phyloP scores from a whole-genome alignment of 2,329 filamentous ascomycete genomes.

The Metarhizium robertsii region DNA sequence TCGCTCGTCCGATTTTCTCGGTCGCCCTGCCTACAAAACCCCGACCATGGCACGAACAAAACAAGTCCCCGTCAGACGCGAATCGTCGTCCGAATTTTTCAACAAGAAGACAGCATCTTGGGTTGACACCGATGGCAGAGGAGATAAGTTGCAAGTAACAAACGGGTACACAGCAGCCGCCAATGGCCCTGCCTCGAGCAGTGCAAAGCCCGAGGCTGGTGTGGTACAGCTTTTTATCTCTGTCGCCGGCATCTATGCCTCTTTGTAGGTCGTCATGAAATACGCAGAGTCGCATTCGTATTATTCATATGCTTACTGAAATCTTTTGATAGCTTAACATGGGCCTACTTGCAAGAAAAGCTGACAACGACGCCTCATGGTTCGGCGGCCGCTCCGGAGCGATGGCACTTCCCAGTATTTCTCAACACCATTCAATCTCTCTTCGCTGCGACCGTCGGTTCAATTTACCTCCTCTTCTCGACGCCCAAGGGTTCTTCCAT shows the following conservation, averaged over 20 bases:
- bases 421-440: constrained; percentile 92
- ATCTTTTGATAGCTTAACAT: constrained; percentile 60
- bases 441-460: constrained; percentile 76
- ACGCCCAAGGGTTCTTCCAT: constrained; percentile 36
- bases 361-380: constrained; percentile 90
- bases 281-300: neutral
- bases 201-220: constrained; percentile 43
- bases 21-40: neutral
- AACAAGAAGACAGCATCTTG: constrained; percentile 34
- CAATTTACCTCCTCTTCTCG: constrained; percentile 65
- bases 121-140: constrained; percentile 23
- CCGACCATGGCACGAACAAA: constrained; percentile 60
- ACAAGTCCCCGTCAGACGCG: constrained; percentile 57
- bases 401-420: constrained; percentile 90
- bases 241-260: constrained; percentile 92
- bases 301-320: neutral
- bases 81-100: constrained; percentile 58
- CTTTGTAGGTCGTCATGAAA: constrained; percentile 58
- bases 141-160: constrained; percentile 2
- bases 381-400: constrained; percentile 51
- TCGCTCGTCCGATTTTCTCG: neutral
- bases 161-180: neutral
- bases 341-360: constrained; percentile 94
- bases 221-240: constrained; percentile 71
- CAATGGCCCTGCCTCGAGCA: neutral